Evolutionary conservation across 108 stramenopile genomes (phyloP).

Genomic region (Hondaea fermentalgiana): DNA sequence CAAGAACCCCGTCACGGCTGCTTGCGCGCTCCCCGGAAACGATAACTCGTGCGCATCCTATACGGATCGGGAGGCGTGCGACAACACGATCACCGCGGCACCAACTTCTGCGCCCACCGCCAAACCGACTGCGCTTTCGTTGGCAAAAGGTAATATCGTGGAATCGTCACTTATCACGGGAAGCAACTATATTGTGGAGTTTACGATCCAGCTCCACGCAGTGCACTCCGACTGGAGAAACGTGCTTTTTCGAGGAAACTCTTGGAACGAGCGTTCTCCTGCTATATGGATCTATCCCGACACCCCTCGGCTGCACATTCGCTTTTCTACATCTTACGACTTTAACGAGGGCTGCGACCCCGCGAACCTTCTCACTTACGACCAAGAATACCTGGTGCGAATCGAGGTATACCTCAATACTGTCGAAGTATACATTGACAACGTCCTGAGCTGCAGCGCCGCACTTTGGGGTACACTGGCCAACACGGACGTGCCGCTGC

Average conservation of each 20-base stretch:
- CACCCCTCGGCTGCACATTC: neutral
- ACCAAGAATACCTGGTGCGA: neutral
- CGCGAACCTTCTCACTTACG: neutral
- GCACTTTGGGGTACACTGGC: neutral
- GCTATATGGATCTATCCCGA: neutral
- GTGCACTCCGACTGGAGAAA: neutral
- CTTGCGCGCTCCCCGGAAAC: neutral
- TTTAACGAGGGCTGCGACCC: conserved; percentile 6
- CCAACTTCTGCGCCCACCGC: neutral
- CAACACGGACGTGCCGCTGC: neutral
- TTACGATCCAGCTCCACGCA: neutral
- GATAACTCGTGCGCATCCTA: neutral
- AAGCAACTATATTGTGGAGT: neutral
- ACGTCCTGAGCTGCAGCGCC: neutral
- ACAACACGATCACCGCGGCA: neutral
- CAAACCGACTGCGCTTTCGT: neutral
- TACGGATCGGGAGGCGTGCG: neutral
- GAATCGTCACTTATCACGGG: neutral
- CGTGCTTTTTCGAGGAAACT: neutral
- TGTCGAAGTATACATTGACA: neutral
- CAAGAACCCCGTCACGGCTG: neutral
- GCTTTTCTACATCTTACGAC: neutral
- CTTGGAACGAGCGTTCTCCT: neutral
- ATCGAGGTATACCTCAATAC: neutral
- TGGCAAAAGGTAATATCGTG: neutral